A percentile compares a stretch with the other conserved stretches of the same genome.
Conservation (phyloP, 1,139 yeast genomes). For the Geotrichum cucujoidarum region DNA sequence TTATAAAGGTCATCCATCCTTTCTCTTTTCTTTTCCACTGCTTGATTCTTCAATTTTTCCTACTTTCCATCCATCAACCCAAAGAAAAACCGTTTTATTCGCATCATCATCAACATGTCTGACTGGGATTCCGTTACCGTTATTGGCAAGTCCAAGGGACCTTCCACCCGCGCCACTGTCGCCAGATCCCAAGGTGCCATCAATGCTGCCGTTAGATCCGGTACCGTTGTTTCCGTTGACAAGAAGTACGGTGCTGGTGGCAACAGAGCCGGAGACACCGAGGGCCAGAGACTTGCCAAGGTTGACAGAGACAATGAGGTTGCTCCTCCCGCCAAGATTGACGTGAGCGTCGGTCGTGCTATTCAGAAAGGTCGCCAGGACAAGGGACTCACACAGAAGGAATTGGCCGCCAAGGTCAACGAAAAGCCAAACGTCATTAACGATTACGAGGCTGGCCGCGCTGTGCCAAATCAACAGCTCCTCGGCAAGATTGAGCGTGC, state of each 20-base stretch:
- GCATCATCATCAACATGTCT: slow-evolving; percentile 18
- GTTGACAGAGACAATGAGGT: slow-evolving; percentile 92
- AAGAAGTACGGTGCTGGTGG: slow-evolving; percentile 78
- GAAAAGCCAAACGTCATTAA: slow-evolving; percentile 94
- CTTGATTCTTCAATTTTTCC: not conserved
- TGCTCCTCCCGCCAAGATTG: slow-evolving; percentile 86
- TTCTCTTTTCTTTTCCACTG: not conserved
- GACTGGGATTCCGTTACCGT: slow-evolving; percentile 84
- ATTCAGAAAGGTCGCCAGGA: slow-evolving; percentile 84
- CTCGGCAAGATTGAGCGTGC: slow-evolving; percentile 91
- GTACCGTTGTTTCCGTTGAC: slow-evolving; percentile 84
- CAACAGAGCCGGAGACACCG: slow-evolving; percentile 65
- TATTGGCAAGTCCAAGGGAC: slow-evolving; percentile 83
- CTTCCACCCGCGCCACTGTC: slow-evolving; percentile 81
- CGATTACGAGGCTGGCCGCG: slow-evolving; percentile 96
- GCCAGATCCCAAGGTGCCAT: slow-evolving; percentile 74
- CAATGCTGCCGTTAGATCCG: slow-evolving; percentile 91
- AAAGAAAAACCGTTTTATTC: not conserved
- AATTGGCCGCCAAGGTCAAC: slow-evolving; percentile 87
- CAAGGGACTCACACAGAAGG: slow-evolving; percentile 88
- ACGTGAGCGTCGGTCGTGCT: slow-evolving; percentile 77
- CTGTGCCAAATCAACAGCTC: slow-evolving; percentile 92
- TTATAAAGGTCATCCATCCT: not conserved
- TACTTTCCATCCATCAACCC: not conserved
- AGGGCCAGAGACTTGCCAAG: slow-evolving; percentile 92